Percentiles rank a stretch among this genome's conserved stretches.
Conservation (phyloP, 2,329 filamentous ascomycete genomes). For the Fusarium pseudograminearum region DNA sequence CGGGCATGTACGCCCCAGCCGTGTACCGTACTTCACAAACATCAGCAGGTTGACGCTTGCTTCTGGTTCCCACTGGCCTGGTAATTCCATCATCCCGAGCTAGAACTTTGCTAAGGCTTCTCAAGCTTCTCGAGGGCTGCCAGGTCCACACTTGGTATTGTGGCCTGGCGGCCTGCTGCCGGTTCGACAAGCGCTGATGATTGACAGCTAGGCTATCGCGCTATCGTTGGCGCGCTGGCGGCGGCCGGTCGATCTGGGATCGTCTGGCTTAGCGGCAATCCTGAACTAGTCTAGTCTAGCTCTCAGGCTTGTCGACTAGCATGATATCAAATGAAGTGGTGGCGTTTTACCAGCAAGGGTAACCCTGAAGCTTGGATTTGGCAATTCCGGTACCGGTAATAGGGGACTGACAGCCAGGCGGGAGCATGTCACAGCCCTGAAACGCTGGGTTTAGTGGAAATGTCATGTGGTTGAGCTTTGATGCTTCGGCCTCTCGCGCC, state of each 20-base stretch:
- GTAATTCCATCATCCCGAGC: slow-evolving; percentile 34
- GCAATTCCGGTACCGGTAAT: slow-evolving; percentile 37
- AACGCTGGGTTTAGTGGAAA: slow-evolving; percentile 38
- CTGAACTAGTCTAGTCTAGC: slow-evolving; percentile 8
- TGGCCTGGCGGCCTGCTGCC: slow-evolving; percentile 38
- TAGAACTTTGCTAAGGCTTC: slow-evolving; percentile 48
- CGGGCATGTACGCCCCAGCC: slow-evolving; percentile 16
- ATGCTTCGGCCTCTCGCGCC: background rate
- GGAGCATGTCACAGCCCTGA: slow-evolving; percentile 38
- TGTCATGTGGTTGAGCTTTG: slow-evolving; percentile 31
- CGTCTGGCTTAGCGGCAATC: slow-evolving; percentile 39
- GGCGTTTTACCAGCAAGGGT: slow-evolving; percentile 24
- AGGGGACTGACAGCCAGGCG: slow-evolving; percentile 25
- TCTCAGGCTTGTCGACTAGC: slow-evolving; percentile 14
- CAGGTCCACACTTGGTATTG: slow-evolving; percentile 33
- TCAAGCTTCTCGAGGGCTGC: slow-evolving; percentile 35
- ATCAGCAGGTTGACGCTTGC: slow-evolving; percentile 1
- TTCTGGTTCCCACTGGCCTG: background rate
- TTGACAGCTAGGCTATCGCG: slow-evolving; percentile 44
- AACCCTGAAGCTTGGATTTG: slow-evolving; percentile 29
- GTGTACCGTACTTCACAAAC: background rate
- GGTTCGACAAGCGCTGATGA: slow-evolving; percentile 39
- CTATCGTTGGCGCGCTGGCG: slow-evolving; percentile 34
- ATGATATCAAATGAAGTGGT: slow-evolving; percentile 21
- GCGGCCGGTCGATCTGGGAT: slow-evolving; percentile 46